Percentiles rank a stretch among this genome's conserved stretches.
Conservation (phyloP, 1,284 basidiomycete species). For the Irpex sp. region DNA sequence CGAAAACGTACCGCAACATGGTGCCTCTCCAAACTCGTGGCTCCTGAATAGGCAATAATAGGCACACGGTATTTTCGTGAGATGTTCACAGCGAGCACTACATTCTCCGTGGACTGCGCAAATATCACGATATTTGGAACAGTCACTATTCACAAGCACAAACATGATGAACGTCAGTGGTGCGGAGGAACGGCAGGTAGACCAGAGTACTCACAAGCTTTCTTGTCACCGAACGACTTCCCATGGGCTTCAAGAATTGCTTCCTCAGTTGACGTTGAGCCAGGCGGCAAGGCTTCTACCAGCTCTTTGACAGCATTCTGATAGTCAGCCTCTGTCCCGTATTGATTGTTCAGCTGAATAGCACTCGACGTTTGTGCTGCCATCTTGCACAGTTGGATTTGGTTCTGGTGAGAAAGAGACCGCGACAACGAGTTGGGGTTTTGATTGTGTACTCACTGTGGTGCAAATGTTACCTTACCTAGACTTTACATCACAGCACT, state of each 20-base stretch:
- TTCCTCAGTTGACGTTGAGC: slow-evolving; percentile 40
- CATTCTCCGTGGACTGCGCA: slow-evolving; percentile 51
- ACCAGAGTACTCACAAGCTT: background rate
- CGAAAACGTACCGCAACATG: slow-evolving; percentile 48
- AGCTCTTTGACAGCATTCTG: slow-evolving; percentile 47
- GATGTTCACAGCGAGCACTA: slow-evolving; percentile 55
- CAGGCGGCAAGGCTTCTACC: slow-evolving; percentile 31
- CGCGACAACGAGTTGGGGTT: background rate
- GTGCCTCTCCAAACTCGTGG: slow-evolving; percentile 60
- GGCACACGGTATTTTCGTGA: slow-evolving; percentile 56
- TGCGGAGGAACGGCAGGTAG: background rate
- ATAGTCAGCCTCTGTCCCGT: slow-evolving; percentile 52
- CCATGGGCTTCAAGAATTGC: slow-evolving; percentile 56
- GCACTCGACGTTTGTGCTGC: background rate
- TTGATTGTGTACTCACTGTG: background rate
- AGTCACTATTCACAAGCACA: slow-evolving; percentile 32
- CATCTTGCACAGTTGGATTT: too few species aligned
- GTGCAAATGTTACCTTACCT: background rate
- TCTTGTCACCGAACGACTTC: background rate
- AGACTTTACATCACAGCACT: background rate
- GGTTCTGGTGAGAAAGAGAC: too few species aligned
- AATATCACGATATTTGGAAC: slow-evolving; percentile 63
- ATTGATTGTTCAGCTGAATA: slow-evolving; percentile 22
- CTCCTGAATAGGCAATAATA: slow-evolving; percentile 58
- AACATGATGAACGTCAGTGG: background rate